Evolutionary conservation across 2,329 filamentous ascomycete genomes (phyloP).

Genomic region (Fusarium chaquense): DNA sequence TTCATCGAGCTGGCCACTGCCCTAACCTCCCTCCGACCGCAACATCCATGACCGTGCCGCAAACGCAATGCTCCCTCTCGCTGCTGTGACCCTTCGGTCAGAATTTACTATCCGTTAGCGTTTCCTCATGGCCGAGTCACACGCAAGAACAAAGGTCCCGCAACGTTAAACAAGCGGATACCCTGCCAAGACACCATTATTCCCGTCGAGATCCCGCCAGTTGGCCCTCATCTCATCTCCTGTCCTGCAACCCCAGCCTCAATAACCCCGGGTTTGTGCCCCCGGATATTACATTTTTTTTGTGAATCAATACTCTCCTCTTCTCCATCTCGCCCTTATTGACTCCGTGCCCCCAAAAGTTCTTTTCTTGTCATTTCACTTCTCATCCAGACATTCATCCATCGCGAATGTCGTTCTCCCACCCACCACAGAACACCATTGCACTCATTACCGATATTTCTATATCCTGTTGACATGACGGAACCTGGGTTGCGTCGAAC

Average conservation of each 20-base stretch:
- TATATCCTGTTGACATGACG: slow-evolving; percentile 25
- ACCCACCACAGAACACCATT: background rate
- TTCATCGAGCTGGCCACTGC: background rate
- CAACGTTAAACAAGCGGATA: slow-evolving; percentile 38
- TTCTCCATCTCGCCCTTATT: slow-evolving; percentile 11
- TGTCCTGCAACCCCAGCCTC: slow-evolving; percentile 26
- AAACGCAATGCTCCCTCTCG: slow-evolving; percentile 19
- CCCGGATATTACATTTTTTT: slow-evolving; percentile 27
- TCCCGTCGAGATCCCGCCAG: slow-evolving; percentile 45
- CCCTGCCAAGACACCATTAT: slow-evolving; percentile 39
- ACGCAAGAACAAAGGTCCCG: slow-evolving; percentile 34
- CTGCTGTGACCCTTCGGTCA: slow-evolving; percentile 12
- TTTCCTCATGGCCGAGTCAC: slow-evolving; percentile 30
- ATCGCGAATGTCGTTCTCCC: background rate
- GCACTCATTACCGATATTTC: background rate
- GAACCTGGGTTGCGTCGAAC: slow-evolving; percentile 15
- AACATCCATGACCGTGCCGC: slow-evolving; percentile 18
- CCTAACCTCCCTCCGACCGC: slow-evolving; percentile 6
- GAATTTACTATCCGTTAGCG: slow-evolving; percentile 35
- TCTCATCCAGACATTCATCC: background rate
- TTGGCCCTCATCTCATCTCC: slow-evolving; percentile 42
- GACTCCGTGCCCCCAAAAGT: background rate
- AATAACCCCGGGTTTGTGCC: slow-evolving; percentile 40
- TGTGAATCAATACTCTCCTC: background rate
- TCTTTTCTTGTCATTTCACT: background rate